Evolutionary conservation across 352 stramenopile species (phyloP).

Genomic region (Pythium scleroteichum): DNA sequence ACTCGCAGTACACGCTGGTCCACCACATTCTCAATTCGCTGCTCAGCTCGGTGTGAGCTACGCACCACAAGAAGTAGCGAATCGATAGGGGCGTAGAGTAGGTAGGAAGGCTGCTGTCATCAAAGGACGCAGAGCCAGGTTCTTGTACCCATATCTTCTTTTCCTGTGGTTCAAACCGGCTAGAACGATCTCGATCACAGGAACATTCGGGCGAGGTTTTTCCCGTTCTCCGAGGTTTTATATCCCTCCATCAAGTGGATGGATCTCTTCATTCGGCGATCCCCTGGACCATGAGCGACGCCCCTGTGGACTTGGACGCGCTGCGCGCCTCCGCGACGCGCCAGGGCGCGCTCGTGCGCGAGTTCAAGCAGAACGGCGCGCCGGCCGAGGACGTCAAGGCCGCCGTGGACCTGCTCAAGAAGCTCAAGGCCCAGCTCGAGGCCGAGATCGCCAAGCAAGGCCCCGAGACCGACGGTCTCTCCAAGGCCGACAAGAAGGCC

Average conservation of each 20-base stretch:
- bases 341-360: conserved; percentile 93
- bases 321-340: conserved; percentile 94
- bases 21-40: conserved; percentile 88
- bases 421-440: conserved; percentile 91
- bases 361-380: conserved; percentile 96
- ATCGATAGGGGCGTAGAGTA: conserved; percentile 1
- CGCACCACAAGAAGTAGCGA: not conserved
- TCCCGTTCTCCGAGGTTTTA: conserved; percentile 2
- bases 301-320: conserved; percentile 90
- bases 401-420: conserved; percentile 93
- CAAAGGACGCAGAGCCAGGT: too few species aligned
- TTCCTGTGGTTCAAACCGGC: conserved; percentile 17
- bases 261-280: not conserved
- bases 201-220: conserved; percentile 25
- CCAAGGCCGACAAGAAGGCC: conserved; percentile 84
- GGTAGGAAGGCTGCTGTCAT: too few species aligned
- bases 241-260: not conserved
- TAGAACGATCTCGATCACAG: conserved; percentile 21
- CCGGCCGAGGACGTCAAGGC: conserved; percentile 85
- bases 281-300: conserved; percentile 21
- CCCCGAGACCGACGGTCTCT: conserved; percentile 60
- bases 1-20: conserved; percentile 84
- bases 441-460: conserved; percentile 76
- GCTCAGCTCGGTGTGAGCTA: conserved; percentile 64
- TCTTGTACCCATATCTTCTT: conserved; percentile 11